Conservation (phyloP, 2,329 filamentous ascomycete genomes). For the Ophiocordyceps camponoti-leonardi region DNA sequence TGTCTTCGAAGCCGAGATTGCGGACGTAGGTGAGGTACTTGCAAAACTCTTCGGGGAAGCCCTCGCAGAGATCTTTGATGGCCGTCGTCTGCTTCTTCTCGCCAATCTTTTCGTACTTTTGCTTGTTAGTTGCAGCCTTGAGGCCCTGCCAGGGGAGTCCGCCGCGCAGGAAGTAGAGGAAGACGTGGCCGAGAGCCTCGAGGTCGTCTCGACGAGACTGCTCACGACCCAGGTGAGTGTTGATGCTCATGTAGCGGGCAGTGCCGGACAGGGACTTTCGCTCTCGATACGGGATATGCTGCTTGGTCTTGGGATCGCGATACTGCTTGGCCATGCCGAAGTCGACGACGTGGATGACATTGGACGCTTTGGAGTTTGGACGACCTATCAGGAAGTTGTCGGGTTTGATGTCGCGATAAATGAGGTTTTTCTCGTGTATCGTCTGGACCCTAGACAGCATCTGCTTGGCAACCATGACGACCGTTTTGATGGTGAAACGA, state of each 20-base stretch:
- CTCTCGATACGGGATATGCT: constrained; percentile 96
- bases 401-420: constrained; percentile 98
- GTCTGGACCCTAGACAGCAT: constrained; percentile 89
- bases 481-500: constrained; percentile 91
- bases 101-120: constrained; percentile 99
- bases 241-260: constrained; percentile 98
- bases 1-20: constrained; percentile 96
- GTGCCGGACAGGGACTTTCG: constrained; percentile 93
- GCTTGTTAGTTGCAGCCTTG: constrained; percentile 98
- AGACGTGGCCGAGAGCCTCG: constrained; percentile 97
- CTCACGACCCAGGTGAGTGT: constrained; percentile 95
- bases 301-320: constrained; percentile 96
- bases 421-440: constrained; percentile 98
- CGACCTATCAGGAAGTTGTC: constrained; percentile 98
- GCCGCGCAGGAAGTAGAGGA: constrained; percentile 99
- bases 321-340: constrained; percentile 99
- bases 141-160: constrained; percentile 97
- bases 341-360: constrained; percentile 96
- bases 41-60: constrained; percentile 98
- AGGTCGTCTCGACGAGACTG: constrained; percentile 98
- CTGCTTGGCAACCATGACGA: constrained; percentile 98
- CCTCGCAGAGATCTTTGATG: constrained; percentile 94
- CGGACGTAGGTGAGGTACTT: constrained; percentile 99
- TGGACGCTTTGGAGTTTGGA: constrained; percentile 81
- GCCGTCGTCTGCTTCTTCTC: constrained; percentile 99